Percentiles rank a stretch among this genome's conserved stretches.
Conservation (phyloP, 202 grass and related monocot species). For the Carex arenaria region DNA sequence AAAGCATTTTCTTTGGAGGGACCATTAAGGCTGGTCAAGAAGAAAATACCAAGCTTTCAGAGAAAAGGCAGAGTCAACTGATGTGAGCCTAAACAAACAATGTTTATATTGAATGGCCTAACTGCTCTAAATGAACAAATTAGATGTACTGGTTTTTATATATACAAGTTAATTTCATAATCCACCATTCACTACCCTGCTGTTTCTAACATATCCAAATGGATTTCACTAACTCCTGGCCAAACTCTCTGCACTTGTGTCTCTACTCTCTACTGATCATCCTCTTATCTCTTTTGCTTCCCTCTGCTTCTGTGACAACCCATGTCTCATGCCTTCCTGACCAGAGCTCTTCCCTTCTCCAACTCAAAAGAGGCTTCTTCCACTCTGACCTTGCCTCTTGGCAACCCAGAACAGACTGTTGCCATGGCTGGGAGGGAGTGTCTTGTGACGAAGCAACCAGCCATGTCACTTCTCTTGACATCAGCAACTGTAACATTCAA, state of each 20-base stretch:
- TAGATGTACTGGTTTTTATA: no score
- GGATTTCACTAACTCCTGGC: not conserved
- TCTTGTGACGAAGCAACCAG: slow-evolving; percentile 8
- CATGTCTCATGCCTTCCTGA: slow-evolving; percentile 20
- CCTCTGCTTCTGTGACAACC: not conserved
- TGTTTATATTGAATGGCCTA: no score
- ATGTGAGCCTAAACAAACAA: no score
- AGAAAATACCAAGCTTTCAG: no score
- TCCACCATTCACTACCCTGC: no score
- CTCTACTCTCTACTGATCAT: not conserved
- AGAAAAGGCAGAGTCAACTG: no score
- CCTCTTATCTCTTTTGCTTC: not conserved
- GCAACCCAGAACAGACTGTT: slow-evolving; percentile 39
- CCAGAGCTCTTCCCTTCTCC: slow-evolving; percentile 34
- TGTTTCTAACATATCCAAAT: not conserved
- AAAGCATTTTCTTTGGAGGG: no score
- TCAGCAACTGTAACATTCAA: slow-evolving; percentile 4
- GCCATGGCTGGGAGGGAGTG: slow-evolving; percentile 34
- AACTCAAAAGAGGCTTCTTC: slow-evolving; percentile 31
- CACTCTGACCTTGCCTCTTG: slow-evolving; percentile 27
- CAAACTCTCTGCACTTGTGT: not conserved
- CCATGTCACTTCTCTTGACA: slow-evolving; percentile 27
- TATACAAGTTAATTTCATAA: no score
- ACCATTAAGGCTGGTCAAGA: no score
- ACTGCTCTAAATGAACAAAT: no score